Evolutionary conservation across 306 rosid genomes (phyloP), one percentile per base, ranked within the genome.

Genomic region (Albizia julibrissin): DNA sequence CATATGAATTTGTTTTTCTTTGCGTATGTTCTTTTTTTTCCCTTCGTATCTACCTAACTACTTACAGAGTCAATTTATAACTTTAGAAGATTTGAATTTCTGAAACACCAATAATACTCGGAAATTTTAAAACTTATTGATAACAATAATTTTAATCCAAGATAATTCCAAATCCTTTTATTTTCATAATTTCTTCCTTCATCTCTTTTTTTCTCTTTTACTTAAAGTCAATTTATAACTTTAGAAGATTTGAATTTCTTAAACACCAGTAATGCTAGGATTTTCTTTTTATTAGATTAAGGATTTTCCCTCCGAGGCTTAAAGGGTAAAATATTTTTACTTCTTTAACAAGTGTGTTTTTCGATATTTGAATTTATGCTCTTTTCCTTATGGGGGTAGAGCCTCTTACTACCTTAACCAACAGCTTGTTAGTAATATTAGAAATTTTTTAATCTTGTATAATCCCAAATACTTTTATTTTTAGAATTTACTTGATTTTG

Each of bases 291-390:
- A 34, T 34, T 34, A 5, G 1, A 34, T 34, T 0, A 34, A 34
- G 39, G 1, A 1, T 5, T 34, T 5, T 34, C 1, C 1, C 1
- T 1, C 5, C 0, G 1, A 34, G 1, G 39, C 8, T 34, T 34
- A 34, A 0, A 34, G 8, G 37, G 8, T 0, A 34, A 34, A 34
- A 0, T 0, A 0, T 34, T 34, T 7, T 34, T 0, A 5, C 7
- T 0, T 34, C 8, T 34, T 1, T 1, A 34, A 34, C 1, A 34
- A 34, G 8, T 34, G 1, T 5, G 1, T 0, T 34, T 34, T 1
- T 1, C 5, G 0, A 0, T 0, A 5, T 34, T 34, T 0, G 0
- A 34, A 34, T 5, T 4, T 34, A 7, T 34, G 39, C 5, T 34
- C 7, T 34, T 1, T 0, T 34, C 39, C 1, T 34, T 34, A 0